These are phyloP conservation scores for Suillus americanus DNA, from an alignment of 768 basidiomycete species.

Conservation along the genomic window DNA sequence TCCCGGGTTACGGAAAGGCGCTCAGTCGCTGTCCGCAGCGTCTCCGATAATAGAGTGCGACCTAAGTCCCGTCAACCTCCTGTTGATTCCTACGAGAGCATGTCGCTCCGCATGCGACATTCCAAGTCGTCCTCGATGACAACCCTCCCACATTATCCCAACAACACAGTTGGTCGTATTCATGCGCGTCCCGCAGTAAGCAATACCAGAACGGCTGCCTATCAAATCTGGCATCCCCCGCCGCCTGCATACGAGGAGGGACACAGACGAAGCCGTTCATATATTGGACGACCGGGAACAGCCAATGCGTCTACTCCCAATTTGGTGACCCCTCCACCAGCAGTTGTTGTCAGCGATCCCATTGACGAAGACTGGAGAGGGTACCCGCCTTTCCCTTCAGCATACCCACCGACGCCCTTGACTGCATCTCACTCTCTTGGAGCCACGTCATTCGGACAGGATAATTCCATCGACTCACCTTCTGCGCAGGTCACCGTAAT, in stretches of 20 bases:
- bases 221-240: constrained; percentile 66
- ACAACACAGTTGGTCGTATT: constrained; percentile 19
- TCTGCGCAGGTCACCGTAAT: constrained; percentile 15
- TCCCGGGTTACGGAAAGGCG: constrained; percentile 11
- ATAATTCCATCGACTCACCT: constrained; percentile 7
- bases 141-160: constrained; percentile 24
- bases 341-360: constrained; percentile 23
- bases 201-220: constrained; percentile 16
- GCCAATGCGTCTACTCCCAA: constrained; percentile 7
- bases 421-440: constrained; percentile 34
- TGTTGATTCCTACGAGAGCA: constrained; percentile 8
- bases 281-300: constrained; percentile 16
- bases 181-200: constrained; percentile 25
- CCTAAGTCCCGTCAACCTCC: constrained; percentile 5
- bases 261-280: constrained; percentile 26
- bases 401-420: constrained; percentile 73
- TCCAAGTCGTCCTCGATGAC: constrained; percentile 17
- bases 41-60: constrained; percentile 17
- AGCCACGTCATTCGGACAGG: constrained; percentile 9
- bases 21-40: constrained; percentile 16
- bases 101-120: constrained; percentile 11
- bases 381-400: constrained; percentile 75
- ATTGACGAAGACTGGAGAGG: constrained; percentile 66
- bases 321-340: constrained; percentile 5
- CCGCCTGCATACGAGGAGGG: constrained; percentile 41